Base-by-base conservation (phyloP, 164 flowering plant species). In the Aristolochia californica region DNA sequence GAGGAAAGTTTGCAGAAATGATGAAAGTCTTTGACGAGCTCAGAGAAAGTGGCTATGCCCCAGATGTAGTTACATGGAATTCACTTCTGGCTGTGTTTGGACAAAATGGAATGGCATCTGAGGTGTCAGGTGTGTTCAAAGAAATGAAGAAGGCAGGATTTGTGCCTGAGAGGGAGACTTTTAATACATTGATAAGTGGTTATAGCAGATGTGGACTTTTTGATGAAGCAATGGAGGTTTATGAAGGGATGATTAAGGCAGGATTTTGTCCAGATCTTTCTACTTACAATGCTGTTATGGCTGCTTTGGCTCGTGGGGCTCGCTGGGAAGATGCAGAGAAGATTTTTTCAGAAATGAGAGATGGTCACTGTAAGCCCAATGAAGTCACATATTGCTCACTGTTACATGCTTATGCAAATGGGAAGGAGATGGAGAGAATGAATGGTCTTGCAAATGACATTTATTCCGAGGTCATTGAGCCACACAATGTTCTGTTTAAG, bases 101-200 rank as follows among this genome's bases (percentile, higher is more conserved):
- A 50, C 90, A 87, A 66, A 93, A 85, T 66, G 90, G 87, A 27
- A 82, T 89, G 99, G 90, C 80, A 56, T 66, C 88, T 0, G 96
- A 89, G 72, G 90, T 93, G 5, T 79, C 88, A 0, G 87, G 84
- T 28, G 84, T 87, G 28, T 89, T 93, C 69, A 80, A 74, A 74
- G 97, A 94, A 72, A 90, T 94, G 99, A 86, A 94, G 70, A 79
- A 78, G 63, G 88, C 89, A 8, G 99, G 99, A 11, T 90, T 83
- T 70, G 75, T 84, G 52, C 95, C 97, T 20, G 96, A 85, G 71
- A 80, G 97, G 58, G 97, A 85, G 66, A 94, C 97, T 13, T 84
- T 85, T 67, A 84, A 90, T 68, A 84, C 95, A 11, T 72, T 94
- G 61, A 87, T 94, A 45, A 76, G 95, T 75, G 86, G 95, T 62